A percentile compares a stretch with the other conserved stretches of the same genome.
Conservation (phyloP, 228 moss, liverwort and hornwort genomes). For the Sphagnum fallax region DNA sequence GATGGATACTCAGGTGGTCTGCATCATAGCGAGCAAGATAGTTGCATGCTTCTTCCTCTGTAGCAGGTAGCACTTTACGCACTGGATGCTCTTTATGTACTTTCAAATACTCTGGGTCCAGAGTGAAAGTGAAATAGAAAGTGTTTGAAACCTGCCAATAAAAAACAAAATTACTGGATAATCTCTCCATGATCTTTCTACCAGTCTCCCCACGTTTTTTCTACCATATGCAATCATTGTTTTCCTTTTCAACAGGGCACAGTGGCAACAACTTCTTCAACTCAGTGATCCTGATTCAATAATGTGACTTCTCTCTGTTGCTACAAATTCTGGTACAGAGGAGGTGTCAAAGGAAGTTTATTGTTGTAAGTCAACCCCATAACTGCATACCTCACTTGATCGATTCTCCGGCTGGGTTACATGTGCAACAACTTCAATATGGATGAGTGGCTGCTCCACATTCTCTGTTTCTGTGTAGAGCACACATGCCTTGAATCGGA, state of each 20-base stretch:
- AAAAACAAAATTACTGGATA: conserved; percentile 5
- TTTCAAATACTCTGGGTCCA: conserved; percentile 49
- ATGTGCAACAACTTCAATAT: conserved; percentile 83
- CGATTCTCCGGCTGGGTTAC: conserved; percentile 82
- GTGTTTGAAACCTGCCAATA: conserved; percentile 77
- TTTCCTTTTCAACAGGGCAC: no score
- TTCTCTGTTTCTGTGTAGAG: conserved; percentile 80
- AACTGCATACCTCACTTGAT: conserved; percentile 55
- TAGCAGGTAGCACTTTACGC: conserved; percentile 72
- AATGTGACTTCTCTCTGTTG: no score
- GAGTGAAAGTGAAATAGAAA: conserved; percentile 88
- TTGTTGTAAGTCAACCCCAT: no score
- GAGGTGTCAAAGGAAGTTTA: no score
- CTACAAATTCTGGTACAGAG: no score
- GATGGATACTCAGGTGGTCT: conserved; percentile 55
- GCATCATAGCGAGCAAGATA: conserved; percentile 69
- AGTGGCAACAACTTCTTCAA: no score
- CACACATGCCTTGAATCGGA: conserved; percentile 81
- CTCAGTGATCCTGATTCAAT: no score
- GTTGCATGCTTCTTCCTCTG: conserved; percentile 88
- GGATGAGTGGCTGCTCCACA: conserved; percentile 62
- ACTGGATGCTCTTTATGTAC: conserved; percentile 20
- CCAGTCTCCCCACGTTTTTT: conserved; percentile 3
- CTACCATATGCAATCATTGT: no score
- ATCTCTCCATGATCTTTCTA: conserved; percentile 71